phyloP scores from a whole-genome alignment of 192 early-diverging fungal genomes.

The Coemansia sp. region DNA sequence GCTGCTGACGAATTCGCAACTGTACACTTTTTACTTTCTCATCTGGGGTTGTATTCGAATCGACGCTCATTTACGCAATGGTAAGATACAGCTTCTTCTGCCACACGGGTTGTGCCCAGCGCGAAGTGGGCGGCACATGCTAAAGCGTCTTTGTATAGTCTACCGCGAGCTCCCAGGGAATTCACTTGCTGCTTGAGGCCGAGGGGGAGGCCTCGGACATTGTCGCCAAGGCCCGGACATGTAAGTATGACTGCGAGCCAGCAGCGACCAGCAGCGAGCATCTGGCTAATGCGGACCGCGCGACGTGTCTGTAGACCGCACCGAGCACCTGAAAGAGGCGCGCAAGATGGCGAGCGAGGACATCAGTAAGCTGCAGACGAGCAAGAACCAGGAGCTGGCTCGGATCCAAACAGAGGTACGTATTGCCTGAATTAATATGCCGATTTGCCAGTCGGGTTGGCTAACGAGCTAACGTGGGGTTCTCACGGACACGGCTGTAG shows the following conservation, averaged over 20 bases:
- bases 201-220: conserved; percentile 95
- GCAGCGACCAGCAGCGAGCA: too few relatives aligned
- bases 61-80: too few relatives aligned
- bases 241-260: conserved; percentile 27
- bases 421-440: not conserved
- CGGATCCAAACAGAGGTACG: conserved; percentile 30
- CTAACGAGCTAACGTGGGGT: not conserved
- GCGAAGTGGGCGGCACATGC: too few relatives aligned
- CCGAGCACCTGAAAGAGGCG: conserved; percentile 92
- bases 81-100: too few relatives aligned
- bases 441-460: not conserved
- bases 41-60: too few relatives aligned
- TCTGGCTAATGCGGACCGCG: too few relatives aligned
- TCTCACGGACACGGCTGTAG: not conserved
- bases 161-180: conserved; percentile 77
- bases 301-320: conserved; percentile 61
- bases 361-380: conserved; percentile 77
- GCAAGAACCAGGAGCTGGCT: conserved; percentile 71
- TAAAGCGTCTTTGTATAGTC: conserved; percentile 29
- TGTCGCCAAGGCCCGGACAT: conserved; percentile 85
- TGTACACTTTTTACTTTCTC: too few relatives aligned
- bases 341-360: conserved; percentile 89
- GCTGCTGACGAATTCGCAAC: too few relatives aligned
- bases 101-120: too few relatives aligned
- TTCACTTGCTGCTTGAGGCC: conserved; percentile 94